Base-by-base conservation (phyloP, 345 rosid genomes). In the Abelmoschus esculentus region DNA sequence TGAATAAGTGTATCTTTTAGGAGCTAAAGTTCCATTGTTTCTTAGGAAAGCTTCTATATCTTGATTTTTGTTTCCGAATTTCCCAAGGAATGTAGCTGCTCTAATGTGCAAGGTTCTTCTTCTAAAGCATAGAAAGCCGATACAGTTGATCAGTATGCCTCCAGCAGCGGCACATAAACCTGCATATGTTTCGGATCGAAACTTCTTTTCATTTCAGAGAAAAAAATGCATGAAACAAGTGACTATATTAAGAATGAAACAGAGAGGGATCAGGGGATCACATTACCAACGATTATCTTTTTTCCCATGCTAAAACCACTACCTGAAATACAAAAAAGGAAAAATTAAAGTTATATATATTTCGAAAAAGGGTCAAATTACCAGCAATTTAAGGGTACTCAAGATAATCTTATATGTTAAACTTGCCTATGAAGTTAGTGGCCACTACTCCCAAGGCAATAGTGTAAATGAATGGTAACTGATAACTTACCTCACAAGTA, bases 271-370 rank as follows among this genome's bases (percentile, higher is more conserved):
- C 50, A 62, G 52, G 6, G 14, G 64, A n/a, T 32, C 5, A 6
- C 29, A 38, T 66, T 80, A 83, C 86, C 82, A 65, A 83, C 76
- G 17, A 0, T 9, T 3, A 74, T 19, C 72, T 80, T 83, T 17
- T 0, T 0, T 22, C 0, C 0, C 70, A 12, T 0, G 5, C 64
- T 52, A 4, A 0, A 0, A 7, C 12, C 1, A 0, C 4, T 0
- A 3, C 2, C 74, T 70, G 75, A 6, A 53, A 2, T 42, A 63
- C 10, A 4, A 14, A 68, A 31, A 19, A 22, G 3, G 14, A 61
- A 31, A 14, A 22, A 13, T 15, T 47, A 5, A 42, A 46, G 28
- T 9, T 13, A 11, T 18, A 42, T 18, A 42, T 4, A 57, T 57
- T 2, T 46, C 13, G 7, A 26, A 57, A 49, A 49, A 36, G 7